A percentile compares a stretch with the other conserved stretches of the same genome.
phyloP scores from a whole-genome alignment of 768 basidiomycete genomes.

The Kwoniella pini region DNA sequence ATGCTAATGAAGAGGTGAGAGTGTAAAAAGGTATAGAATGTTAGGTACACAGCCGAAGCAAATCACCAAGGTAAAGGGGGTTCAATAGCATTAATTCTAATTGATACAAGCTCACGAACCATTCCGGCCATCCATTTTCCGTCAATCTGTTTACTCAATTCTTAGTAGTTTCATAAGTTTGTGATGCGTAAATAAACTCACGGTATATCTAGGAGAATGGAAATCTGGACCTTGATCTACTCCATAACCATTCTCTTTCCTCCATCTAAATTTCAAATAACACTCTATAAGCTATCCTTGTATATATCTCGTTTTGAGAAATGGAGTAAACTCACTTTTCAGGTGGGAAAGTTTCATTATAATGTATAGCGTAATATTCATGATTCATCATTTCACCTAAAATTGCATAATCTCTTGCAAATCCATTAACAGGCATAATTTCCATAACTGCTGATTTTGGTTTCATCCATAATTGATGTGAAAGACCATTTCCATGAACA shows the following conservation, averaged over 20 bases:
- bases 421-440: constrained; percentile 26
- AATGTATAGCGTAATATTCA: constrained; percentile 28
- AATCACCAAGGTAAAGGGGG: constrained; percentile 12
- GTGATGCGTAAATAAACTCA: constrained; percentile 4
- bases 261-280: constrained; percentile 3
- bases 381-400: constrained; percentile 27
- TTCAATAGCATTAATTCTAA: constrained; percentile 13
- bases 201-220: constrained; percentile 18
- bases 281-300: neutral
- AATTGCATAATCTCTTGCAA: constrained; percentile 27
- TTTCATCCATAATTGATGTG: constrained; percentile 32
- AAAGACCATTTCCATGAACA: constrained; percentile 37
- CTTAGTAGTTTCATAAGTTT: neutral
- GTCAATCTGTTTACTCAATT: constrained; percentile 13
- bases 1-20: no score
- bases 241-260: constrained; percentile 14
- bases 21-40: no score
- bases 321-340: constrained; percentile 13
- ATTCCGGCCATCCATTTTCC: constrained; percentile 22
- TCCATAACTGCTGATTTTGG: constrained; percentile 31
- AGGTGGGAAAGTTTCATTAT: constrained; percentile 23
- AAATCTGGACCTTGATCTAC: constrained; percentile 23
- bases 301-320: neutral
- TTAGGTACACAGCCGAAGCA: no score
- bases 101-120: constrained; percentile 12